These are phyloP conservation scores for Sherardia arvensis DNA, from an alignment of 257 asterid species.

Conservation along the genomic window DNA sequence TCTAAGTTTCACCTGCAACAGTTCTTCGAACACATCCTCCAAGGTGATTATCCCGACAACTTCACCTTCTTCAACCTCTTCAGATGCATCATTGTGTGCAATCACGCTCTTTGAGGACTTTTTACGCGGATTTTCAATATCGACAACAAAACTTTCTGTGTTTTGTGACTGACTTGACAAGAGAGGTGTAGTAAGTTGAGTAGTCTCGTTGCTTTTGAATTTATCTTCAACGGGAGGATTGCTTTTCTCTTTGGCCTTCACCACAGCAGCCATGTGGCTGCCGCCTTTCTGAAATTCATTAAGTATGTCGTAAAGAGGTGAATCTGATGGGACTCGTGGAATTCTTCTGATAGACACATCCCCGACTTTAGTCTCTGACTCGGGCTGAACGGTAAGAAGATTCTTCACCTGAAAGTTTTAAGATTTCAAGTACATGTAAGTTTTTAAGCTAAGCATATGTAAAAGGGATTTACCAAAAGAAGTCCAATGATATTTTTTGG, in stretches of 20 bases:
- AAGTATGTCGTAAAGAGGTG: constrained; percentile 83
- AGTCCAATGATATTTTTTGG: constrained; percentile 71
- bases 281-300: constrained; percentile 82
- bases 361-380: constrained; percentile 82
- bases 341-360: constrained; percentile 81
- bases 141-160: constrained; percentile 39
- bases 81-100: not conserved
- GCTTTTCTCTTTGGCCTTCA: constrained; percentile 45
- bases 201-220: constrained; percentile 29
- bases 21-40: not conserved
- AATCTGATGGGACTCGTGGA: constrained; percentile 85
- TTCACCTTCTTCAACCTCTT: not conserved
- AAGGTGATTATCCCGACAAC: not conserved
- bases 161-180: constrained; percentile 33
- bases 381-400: constrained; percentile 76
- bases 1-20: not conserved
- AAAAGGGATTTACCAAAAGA: constrained; percentile 43
- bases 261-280: constrained; percentile 95
- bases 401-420: constrained; percentile 55
- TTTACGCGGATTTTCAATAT: constrained; percentile 41
- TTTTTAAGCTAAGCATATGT: not conserved
- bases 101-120: constrained; percentile 10
- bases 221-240: constrained; percentile 29
- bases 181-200: constrained; percentile 40
- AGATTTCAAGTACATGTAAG: not conserved